Conservation (phyloP, 2,329 filamentous ascomycete genomes). For the Trichoderma sp. region DNA sequence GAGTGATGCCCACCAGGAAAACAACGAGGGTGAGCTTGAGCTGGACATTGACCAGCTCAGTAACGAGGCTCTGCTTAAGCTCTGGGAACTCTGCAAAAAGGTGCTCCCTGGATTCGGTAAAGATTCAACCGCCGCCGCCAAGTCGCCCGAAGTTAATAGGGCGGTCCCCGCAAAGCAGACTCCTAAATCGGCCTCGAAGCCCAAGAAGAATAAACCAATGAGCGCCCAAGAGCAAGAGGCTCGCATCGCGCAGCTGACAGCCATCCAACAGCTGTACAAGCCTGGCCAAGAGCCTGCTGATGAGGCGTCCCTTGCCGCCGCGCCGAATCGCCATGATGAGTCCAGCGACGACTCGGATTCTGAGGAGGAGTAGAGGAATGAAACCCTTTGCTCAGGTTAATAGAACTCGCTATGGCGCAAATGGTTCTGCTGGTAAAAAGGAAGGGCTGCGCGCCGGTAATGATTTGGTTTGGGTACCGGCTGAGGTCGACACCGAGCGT, state of each 20-base stretch:
- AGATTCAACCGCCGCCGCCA: conserved; percentile 31
- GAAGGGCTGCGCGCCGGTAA: background rate
- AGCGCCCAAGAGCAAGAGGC: conserved; percentile 68
- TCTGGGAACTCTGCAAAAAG: conserved; percentile 50
- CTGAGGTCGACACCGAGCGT: background rate
- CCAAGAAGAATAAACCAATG: conserved; percentile 77
- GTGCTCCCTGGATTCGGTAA: conserved; percentile 45
- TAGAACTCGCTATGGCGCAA: background rate
- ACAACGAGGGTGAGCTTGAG: conserved; percentile 60
- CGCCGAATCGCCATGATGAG: conserved; percentile 33
- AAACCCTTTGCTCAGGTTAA: background rate
- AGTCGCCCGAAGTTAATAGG: conserved; percentile 36
- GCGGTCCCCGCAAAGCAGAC: conserved; percentile 33
- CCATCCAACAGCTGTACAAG: conserved; percentile 49
- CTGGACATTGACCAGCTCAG: conserved; percentile 61
- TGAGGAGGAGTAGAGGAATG: conserved; percentile 45
- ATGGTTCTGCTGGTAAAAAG: background rate
- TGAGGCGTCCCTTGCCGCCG: conserved; percentile 31
- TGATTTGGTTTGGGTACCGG: background rate
- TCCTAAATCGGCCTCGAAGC: conserved; percentile 46
- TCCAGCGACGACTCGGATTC: conserved; percentile 50
- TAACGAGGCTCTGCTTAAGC: conserved; percentile 54
- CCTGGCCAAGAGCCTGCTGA: conserved; percentile 38
- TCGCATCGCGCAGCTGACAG: conserved; percentile 61
- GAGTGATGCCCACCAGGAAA: conserved; percentile 46